A percentile compares a stretch with the other conserved stretches of the same genome.
Evolutionary conservation across 768 basidiomycete species (phyloP).

Genomic region (Trametes meyenii): DNA sequence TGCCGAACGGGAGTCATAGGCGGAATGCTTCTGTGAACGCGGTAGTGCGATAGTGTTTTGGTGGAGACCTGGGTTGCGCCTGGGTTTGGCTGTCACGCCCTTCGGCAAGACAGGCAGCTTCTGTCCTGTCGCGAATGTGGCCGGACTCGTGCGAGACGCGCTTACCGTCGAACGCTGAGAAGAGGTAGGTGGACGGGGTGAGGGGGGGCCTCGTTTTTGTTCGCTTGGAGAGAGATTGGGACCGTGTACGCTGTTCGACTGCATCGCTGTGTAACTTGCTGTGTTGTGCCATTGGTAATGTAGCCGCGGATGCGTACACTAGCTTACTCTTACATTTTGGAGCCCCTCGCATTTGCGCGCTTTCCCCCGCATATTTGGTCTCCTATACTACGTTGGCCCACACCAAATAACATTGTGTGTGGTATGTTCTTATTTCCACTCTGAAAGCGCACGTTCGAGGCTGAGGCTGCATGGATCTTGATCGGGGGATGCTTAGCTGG

Average conservation of each 20-base stretch:
- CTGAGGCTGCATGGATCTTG: slow-evolving; percentile 3
- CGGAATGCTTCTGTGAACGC: slow-evolving; percentile 45
- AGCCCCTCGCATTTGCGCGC: neutral
- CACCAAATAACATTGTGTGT: too few species aligned
- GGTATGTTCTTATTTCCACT: too few species aligned
- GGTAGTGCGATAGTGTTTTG: slow-evolving; percentile 19
- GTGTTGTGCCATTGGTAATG: slow-evolving; percentile 22
- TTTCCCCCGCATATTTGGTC: neutral
- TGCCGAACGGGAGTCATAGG: slow-evolving; percentile 38
- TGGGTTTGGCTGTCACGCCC: neutral
- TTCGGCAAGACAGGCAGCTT: neutral
- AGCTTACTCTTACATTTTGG: neutral
- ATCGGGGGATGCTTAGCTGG: neutral
- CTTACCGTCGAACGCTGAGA: neutral
- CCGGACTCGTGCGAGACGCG: too few species aligned
- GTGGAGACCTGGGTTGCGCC: neutral
- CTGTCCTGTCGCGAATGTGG: neutral
- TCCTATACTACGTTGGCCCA: neutral
- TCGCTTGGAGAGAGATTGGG: slow-evolving; percentile 2
- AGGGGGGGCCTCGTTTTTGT: neutral
- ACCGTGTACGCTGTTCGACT: slow-evolving; percentile 15
- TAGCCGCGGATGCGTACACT: neutral
- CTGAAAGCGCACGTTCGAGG: neutral
- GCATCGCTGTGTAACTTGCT: slow-evolving; percentile 27
- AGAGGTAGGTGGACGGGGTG: neutral